Conservation (phyloP, 371 early-diverging fungal species). For the Zancudomyces culisetae region DNA sequence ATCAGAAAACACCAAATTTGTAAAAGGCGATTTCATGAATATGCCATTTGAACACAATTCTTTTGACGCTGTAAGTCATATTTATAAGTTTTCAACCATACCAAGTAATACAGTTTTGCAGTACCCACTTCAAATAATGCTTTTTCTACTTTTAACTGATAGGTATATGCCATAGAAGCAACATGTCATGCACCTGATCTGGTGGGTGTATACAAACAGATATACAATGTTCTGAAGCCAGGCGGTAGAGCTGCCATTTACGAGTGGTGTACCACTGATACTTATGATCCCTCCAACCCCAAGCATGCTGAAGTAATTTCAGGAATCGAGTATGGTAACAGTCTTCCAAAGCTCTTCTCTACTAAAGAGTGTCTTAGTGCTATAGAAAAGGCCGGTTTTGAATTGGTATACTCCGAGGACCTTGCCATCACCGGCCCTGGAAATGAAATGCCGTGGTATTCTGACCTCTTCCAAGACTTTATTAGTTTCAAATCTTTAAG, state of each 20-base stretch:
- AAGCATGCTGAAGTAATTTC: slow-evolving; percentile 53
- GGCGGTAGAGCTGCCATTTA: slow-evolving; percentile 76
- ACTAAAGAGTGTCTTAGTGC: slow-evolving; percentile 48
- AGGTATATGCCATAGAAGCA: slow-evolving; percentile 86
- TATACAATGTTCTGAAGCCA: slow-evolving; percentile 77
- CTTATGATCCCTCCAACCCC: slow-evolving; percentile 51
- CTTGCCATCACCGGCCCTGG: slow-evolving; percentile 34
- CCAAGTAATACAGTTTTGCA: no score
- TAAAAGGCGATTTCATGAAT: slow-evolving; percentile 77
- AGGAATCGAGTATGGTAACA: slow-evolving; percentile 72
- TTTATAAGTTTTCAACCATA: no score
- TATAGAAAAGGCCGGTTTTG: slow-evolving; percentile 66
- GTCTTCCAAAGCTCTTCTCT: slow-evolving; percentile 63
- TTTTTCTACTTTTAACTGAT: no score
- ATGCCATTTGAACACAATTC: slow-evolving; percentile 66
- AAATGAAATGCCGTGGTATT: slow-evolving; percentile 59
- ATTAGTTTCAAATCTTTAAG: slow-evolving; percentile 30
- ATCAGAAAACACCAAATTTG: slow-evolving; percentile 33
- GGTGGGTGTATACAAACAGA: slow-evolving; percentile 68
- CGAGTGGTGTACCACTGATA: slow-evolving; percentile 81
- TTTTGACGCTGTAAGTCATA: slow-evolving; percentile 75
- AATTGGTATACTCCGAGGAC: slow-evolving; percentile 45
- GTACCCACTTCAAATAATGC: no score
- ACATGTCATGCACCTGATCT: slow-evolving; percentile 70
- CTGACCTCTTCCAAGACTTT: slow-evolving; percentile 46